A percentile compares a stretch with the other conserved stretches of the same genome.
phyloP scores from a whole-genome alignment of 805 yeast genomes.

The Myxozyma lipomycoides region DNA sequence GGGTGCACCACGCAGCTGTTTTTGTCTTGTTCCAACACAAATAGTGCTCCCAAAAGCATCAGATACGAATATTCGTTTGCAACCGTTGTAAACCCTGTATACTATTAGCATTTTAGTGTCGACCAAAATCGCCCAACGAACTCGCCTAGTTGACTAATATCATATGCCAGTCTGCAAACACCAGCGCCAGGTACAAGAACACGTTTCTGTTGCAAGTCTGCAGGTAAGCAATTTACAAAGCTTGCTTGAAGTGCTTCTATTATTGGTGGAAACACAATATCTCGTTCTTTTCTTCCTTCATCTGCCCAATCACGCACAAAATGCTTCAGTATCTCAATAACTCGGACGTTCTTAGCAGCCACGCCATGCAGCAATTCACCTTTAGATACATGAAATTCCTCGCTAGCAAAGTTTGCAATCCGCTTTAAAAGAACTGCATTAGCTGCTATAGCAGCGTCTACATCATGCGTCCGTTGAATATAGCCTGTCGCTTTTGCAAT shows the following conservation, averaged over 20 bases:
- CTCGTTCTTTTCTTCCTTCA: conserved; percentile 47
- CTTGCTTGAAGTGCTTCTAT: conserved; percentile 40
- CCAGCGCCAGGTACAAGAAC: conserved; percentile 87
- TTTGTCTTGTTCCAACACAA: conserved; percentile 28
- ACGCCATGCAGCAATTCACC: conserved; percentile 47
- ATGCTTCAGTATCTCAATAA: conserved; percentile 58
- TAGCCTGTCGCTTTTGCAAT: conserved; percentile 53
- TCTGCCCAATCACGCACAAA: conserved; percentile 73
- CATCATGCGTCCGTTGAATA: conserved; percentile 46
- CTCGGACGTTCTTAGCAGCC: conserved; percentile 28
- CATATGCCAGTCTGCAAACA: conserved; percentile 70
- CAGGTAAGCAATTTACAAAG: conserved; percentile 29
- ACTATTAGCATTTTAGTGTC: background rate
- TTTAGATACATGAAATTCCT: conserved; percentile 39
- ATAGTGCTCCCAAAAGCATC: conserved; percentile 58
- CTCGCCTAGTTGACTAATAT: conserved; percentile 32
- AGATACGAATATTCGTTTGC: conserved; percentile 72
- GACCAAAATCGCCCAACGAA: background rate
- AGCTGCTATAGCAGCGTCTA: conserved; percentile 46
- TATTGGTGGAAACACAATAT: conserved; percentile 54
- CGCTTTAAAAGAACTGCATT: conserved; percentile 50
- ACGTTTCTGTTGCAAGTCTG: conserved; percentile 31
- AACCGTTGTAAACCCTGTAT: conserved; percentile 49
- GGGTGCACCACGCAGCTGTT: conserved; percentile 34
- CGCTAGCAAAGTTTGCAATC: conserved; percentile 43